Percentiles rank a stretch among this genome's conserved stretches.
Conservation (phyloP, 2,329 filamentous ascomycete species). For the Colletotrichum agaves region DNA sequence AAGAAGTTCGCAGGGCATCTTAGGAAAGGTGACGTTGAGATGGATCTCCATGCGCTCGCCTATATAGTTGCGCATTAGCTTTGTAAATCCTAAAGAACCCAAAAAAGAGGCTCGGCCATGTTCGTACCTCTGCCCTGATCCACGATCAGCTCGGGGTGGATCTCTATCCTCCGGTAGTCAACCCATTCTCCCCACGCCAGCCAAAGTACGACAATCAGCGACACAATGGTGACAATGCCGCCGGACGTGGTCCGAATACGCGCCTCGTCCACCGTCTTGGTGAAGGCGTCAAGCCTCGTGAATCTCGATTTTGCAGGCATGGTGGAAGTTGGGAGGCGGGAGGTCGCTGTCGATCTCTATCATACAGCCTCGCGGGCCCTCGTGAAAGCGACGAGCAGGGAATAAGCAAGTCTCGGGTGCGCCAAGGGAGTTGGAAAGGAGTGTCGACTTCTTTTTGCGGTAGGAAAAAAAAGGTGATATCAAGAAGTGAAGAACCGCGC, state of each 20-base stretch:
- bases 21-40: conserved; percentile 95
- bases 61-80: conserved; percentile 50
- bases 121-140: conserved; percentile 90
- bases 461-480: conserved; percentile 17
- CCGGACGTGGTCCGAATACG: conserved; percentile 95
- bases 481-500: conserved; percentile 29
- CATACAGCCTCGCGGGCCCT: conserved; percentile 18
- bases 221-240: conserved; percentile 92
- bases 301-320: conserved; percentile 96
- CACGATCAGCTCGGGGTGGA: conserved; percentile 93
- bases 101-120: neutral
- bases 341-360: conserved; percentile 16
- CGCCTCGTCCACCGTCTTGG: conserved; percentile 98
- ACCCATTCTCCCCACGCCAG: conserved; percentile 95
- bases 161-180: conserved; percentile 86
- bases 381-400: conserved; percentile 15
- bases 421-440: conserved; percentile 38
- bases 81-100: neutral
- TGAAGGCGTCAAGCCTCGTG: conserved; percentile 97
- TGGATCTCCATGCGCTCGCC: conserved; percentile 99
- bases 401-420: conserved; percentile 19
- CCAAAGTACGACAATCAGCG: conserved; percentile 87
- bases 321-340: conserved; percentile 32
- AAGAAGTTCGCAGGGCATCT: conserved; percentile 91
- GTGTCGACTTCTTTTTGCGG: neutral